phyloP scores from a whole-genome alignment of 179 eudicot species.

The Nepenthes alata region DNA sequence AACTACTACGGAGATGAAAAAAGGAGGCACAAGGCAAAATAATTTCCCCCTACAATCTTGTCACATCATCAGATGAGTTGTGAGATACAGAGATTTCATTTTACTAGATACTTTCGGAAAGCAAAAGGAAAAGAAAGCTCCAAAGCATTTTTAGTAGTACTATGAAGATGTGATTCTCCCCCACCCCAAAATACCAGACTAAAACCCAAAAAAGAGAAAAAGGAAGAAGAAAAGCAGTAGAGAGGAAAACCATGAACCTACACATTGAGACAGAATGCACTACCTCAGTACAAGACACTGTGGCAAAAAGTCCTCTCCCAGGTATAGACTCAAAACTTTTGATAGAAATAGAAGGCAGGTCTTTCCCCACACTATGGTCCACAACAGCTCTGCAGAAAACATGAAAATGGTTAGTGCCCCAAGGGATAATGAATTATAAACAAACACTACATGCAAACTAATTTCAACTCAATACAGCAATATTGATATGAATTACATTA shows the following conservation, averaged over 20 bases:
- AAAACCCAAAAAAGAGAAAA: not conserved
- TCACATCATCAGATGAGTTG: not conserved
- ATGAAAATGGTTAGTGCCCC: not conserved
- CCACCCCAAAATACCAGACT: not conserved
- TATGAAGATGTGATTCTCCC: too few relatives aligned
- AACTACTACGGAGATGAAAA: constrained; percentile 1
- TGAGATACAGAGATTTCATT: not conserved
- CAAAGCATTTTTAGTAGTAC: too few relatives aligned
- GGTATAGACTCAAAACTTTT: constrained; percentile 87
- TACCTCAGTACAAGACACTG: constrained; percentile 77
- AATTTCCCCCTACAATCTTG: not conserved
- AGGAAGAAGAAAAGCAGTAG: not conserved
- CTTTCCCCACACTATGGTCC: constrained; percentile 65
- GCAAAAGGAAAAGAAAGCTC: too few relatives aligned
- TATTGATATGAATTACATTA: too few relatives aligned
- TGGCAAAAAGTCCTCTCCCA: constrained; percentile 92
- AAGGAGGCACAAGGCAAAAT: not conserved
- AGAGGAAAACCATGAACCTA: not conserved
- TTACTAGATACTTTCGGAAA: too few relatives aligned
- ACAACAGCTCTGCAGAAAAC: constrained; percentile 86
- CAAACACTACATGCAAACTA: not conserved
- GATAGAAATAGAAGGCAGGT: constrained; percentile 68
- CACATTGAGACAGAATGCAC: constrained; percentile 5
- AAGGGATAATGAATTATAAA: not conserved
- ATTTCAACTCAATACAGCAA: too few relatives aligned